Base-by-base conservation (phyloP, 2,329 filamentous ascomycete genomes). In the Calycina marina region DNA sequence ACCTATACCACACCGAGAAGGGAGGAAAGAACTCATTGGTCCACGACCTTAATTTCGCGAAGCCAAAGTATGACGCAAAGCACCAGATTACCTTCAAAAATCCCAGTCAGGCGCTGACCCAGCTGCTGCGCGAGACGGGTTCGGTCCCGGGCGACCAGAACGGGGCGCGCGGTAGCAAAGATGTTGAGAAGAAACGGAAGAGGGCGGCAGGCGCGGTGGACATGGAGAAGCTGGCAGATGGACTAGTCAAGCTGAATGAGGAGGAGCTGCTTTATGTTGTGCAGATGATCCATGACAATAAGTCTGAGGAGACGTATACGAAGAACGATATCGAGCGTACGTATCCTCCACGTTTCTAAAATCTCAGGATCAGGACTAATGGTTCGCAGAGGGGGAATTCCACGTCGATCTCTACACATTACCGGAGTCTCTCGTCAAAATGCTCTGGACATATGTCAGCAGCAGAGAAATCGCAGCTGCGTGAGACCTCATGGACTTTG, bases 381-480 rank as follows among this genome's bases (percentile, higher is more conserved):
- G 15, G n/a, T 20, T 10, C 18, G 26, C 32, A 82, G 85, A 86
- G 51, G 90, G 90, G 51, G 90, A 98, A 60, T 98, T 98, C 62
- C 90, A 93, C 39, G 88, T 98, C 46, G 90, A 98, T 52, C 69
- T 98, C 37, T 96, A 93, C 61, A 96, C 90, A n/a, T 73, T 98
- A 42, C 86, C 90, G 1, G 90, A 96, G 44, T 60, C 63, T 16
- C 67, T 96, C 22, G 79, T 90, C 53, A 92, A 90, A 58, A 85
- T 84, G 73, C 75, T 98, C 38, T 96, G 88, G 88, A 88, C 94
- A 40, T 92, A 90, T 53, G 72, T 72, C 27, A 25, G 18, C 27
- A 25, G 18, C 10, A 32, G 25, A 18, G 30, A 32, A 8, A 14
- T 8, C 11, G 27, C 13, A 29, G 14, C 4, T n/a, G 10, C 14